Evolutionary conservation across 2,329 filamentous ascomycete genomes (phyloP).

Genomic region (Pleoardoris graminearum): DNA sequence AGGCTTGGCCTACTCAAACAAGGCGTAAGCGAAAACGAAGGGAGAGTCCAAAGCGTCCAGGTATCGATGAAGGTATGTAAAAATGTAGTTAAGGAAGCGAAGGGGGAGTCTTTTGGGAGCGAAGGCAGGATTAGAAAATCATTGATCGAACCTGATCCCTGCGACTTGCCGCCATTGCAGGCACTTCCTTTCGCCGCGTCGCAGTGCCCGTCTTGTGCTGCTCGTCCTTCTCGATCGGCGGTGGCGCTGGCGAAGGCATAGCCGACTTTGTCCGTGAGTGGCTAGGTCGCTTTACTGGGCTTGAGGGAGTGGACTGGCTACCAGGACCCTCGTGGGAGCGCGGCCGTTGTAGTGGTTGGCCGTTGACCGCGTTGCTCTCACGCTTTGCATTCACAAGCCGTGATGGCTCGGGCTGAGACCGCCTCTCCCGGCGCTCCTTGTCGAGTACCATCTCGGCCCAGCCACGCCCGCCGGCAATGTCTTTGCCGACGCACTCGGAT

Average conservation of each 20-base stretch:
- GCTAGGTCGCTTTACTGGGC: constrained; percentile 31
- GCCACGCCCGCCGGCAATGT: constrained; percentile 54
- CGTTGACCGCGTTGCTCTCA: constrained; percentile 19
- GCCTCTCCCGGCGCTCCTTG: constrained; percentile 46
- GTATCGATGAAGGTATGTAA: constrained; percentile 32
- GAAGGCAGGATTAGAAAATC: constrained; percentile 34
- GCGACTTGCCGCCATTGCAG: constrained; percentile 24
- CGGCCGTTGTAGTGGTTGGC: constrained; percentile 30
- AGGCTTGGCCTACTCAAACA: constrained; percentile 26
- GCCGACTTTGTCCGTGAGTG: constrained; percentile 40
- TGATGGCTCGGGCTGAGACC: constrained; percentile 25
- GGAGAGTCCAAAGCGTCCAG: constrained; percentile 12
- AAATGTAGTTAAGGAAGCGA: constrained; percentile 12
- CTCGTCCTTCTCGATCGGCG: constrained; percentile 38
- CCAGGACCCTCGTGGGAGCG: constrained; percentile 33
- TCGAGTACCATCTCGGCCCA: constrained; percentile 65
- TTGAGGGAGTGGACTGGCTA: constrained; percentile 32
- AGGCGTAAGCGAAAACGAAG: constrained; percentile 32
- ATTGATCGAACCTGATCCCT: constrained; percentile 49
- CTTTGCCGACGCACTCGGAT: constrained; percentile 67
- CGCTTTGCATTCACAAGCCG: constrained; percentile 26
- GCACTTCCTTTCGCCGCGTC: constrained; percentile 17
- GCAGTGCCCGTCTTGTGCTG: constrained; percentile 19
- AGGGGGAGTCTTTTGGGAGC: neutral
- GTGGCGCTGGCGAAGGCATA: constrained; percentile 32